A percentile compares a stretch with the other conserved stretches of the same genome.
phyloP scores from a whole-genome alignment of 768 basidiomycete species.

The Phaffia tasmanica region DNA sequence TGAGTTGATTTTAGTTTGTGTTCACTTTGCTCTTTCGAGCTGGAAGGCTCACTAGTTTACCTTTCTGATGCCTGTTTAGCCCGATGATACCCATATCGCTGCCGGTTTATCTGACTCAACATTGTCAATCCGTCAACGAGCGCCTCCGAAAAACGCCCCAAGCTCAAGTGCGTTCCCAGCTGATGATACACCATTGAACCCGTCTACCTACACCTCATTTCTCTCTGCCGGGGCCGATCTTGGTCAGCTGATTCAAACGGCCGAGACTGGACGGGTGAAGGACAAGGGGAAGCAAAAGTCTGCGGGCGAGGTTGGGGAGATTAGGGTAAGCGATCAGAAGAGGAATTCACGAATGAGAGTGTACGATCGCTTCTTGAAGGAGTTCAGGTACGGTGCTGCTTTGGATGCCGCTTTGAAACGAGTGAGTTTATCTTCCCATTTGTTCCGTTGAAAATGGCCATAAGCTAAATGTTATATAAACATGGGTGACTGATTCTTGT shows the following conservation, averaged over 20 bases:
- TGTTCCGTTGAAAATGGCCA: not conserved
- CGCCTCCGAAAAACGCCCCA: constrained; percentile 38
- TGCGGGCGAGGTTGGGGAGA: constrained; percentile 28
- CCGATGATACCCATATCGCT: constrained; percentile 90
- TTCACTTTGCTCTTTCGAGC: not conserved
- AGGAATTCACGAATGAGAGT: constrained; percentile 52
- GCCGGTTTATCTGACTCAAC: constrained; percentile 98
- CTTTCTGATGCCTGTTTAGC: constrained; percentile 44
- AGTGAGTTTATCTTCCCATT: constrained; percentile 40
- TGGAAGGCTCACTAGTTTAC: not conserved
- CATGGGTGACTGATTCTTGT: not conserved
- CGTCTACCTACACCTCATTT: constrained; percentile 27
- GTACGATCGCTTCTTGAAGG: constrained; percentile 80
- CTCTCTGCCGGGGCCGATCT: constrained; percentile 25
- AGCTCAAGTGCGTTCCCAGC: constrained; percentile 1
- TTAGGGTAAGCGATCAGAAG: constrained; percentile 47
- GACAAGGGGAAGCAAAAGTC: constrained; percentile 10
- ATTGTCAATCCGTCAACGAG: constrained; percentile 84
- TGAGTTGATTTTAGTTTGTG: constrained; percentile 41
- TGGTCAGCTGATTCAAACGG: constrained; percentile 17
- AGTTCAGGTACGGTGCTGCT: constrained; percentile 88
- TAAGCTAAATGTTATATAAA: not conserved
- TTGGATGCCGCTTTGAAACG: constrained; percentile 81
- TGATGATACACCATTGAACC: constrained; percentile 24
- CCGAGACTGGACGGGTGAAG: constrained; percentile 18